A percentile compares a stretch with the other conserved stretches of the same genome.
Conservation (phyloP, 208 protist species). For the Leishmania tarentolae region DNA sequence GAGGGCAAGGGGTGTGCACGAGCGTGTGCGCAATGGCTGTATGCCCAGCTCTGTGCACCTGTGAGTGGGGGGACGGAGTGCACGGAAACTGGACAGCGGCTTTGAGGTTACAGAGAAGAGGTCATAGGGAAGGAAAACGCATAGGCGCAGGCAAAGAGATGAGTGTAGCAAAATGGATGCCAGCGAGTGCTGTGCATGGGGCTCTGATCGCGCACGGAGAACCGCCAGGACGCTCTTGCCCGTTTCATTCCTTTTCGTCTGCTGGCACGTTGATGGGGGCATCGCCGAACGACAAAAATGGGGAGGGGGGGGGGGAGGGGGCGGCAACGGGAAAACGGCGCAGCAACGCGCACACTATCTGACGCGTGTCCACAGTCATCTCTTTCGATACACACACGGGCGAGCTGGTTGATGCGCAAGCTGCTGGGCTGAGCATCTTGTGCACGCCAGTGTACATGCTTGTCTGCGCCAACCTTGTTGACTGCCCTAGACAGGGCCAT, state of each 20-base stretch:
- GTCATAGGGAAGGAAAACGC: neutral
- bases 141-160: neutral
- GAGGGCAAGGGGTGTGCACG: neutral
- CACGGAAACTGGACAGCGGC: neutral
- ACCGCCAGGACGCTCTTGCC: neutral
- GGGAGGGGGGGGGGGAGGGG: neutral
- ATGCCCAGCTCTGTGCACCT: neutral
- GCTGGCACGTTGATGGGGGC: neutral
- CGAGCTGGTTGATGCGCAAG: neutral
- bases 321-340: neutral
- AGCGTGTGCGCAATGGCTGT: neutral
- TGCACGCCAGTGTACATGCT: neutral
- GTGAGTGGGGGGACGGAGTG: neutral
- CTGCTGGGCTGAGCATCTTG: neutral
- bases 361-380: neutral
- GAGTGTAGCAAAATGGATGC: neutral
- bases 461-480: neutral
- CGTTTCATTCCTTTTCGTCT: neutral
- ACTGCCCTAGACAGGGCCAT: neutral
- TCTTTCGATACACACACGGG: slow-evolving; percentile 3
- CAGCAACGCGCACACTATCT: too few relatives aligned
- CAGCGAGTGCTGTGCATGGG: neutral
- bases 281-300: neutral
- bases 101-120: neutral
- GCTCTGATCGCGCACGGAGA: neutral